Evolutionary conservation across 352 stramenopile genomes (phyloP).

Genomic region (Phytophthora ohioensis): DNA sequence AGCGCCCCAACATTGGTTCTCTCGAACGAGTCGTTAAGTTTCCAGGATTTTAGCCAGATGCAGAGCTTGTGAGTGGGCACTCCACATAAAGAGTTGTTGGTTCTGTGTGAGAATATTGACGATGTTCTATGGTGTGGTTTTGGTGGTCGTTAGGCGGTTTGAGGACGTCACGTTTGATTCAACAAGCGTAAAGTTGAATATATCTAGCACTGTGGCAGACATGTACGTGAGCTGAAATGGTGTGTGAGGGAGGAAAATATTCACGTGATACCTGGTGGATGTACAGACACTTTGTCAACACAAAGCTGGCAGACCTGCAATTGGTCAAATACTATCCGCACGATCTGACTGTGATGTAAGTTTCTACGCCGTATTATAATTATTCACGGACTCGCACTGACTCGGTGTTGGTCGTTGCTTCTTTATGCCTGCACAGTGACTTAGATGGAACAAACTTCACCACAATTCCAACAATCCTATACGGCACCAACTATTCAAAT

Average conservation of each 20-base stretch:
- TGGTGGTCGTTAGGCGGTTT: not conserved
- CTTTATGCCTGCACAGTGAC: not conserved
- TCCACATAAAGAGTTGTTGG: no score
- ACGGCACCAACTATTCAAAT: conserved; percentile 1
- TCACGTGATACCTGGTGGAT: not conserved
- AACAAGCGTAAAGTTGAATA: not conserved
- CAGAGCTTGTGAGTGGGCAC: not conserved
- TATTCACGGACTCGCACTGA: no score
- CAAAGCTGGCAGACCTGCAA: not conserved
- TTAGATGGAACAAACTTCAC: conserved; percentile 8
- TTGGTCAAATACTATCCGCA: not conserved
- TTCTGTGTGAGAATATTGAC: not conserved
- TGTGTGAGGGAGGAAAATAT: not conserved
- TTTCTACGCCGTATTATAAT: no score
- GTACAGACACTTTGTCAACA: not conserved
- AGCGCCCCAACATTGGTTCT: not conserved
- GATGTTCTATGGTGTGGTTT: not conserved
- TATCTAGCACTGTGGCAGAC: not conserved
- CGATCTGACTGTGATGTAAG: not conserved
- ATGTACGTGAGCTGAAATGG: not conserved
- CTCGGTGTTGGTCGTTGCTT: not conserved
- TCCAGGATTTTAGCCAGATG: not conserved
- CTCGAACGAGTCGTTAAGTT: not conserved
- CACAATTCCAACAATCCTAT: conserved; percentile 10
- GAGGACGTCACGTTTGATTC: not conserved